Base-by-base conservation (phyloP, 176 grass and related monocot genomes). In the Miscanthus lutarioriparius region DNA sequence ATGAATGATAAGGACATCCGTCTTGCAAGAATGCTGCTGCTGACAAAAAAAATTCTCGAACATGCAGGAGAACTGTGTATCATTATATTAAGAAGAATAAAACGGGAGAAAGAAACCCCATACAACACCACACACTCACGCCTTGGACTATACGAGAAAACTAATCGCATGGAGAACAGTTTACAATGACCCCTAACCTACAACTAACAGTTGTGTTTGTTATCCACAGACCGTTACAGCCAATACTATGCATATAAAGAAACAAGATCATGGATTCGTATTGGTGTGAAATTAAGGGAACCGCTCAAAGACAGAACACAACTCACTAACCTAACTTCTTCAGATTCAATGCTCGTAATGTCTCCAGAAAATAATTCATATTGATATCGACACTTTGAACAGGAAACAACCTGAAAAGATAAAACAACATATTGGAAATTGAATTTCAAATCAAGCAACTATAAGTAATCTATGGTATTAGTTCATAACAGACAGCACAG, bases 301-400 rank as follows among this genome's bases (percentile, higher is more conserved):
- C 12, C 63, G 4, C 27, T 88, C 2, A 85, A 77, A 78, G 20
- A 56, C 27, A 64, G 51, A 82, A 26, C 39, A 88, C 41, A 20
- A 33, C 32, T 28, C 47, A 91, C 95, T 88, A 74, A 98, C 96
- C 96, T 90, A 73, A 98, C 77, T 89, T 98, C 96, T 92, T 98
- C 93, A 70, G 96, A 98, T 59, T 88, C 74, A 53, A 98, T 98
- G 75, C 69, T 95, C 62, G 82, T 74, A 76, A 98, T 87, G 28
- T 95, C 91, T 76, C 96, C 96, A 78, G 96, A 98, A 86, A 94
- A 84, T 84, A 98, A 86, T 87, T 95, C 96, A 63, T 95, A 98
- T 56, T 95, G 91, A 82, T 89, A 98, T 6, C 93, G 85, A 54
- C 96, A 98, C 79, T 95, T 95, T 4, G 96, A 95, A 91, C 96